Percentiles rank a stretch among this genome's conserved stretches.
phyloP scores from a whole-genome alignment of 2,329 filamentous ascomycete genomes.

The Sporothrix phasma region DNA sequence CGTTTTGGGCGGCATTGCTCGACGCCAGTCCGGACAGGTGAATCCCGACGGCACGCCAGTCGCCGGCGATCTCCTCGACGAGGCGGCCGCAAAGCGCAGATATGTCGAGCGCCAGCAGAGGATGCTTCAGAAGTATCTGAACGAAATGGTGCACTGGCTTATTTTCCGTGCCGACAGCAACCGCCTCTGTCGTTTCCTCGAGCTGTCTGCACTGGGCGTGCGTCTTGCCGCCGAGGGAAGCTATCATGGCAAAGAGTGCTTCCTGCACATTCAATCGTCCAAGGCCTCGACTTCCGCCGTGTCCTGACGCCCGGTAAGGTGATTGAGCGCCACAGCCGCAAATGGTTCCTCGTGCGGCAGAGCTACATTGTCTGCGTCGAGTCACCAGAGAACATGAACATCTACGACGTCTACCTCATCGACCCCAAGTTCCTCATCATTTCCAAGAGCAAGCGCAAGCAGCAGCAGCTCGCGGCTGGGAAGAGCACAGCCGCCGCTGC shows the following conservation, averaged over 20 bases:
- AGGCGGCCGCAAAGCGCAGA: conserved; percentile 44
- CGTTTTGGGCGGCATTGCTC: conserved; percentile 43
- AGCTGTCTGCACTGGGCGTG: conserved; percentile 87
- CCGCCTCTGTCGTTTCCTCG: conserved; percentile 87
- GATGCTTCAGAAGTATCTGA: conserved; percentile 80
- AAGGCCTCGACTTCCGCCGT: conserved; percentile 81
- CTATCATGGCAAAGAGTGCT: conserved; percentile 96
- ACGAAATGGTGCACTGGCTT: conserved; percentile 89
- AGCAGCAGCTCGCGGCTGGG: conserved; percentile 36
- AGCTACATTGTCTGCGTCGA: conserved; percentile 98
- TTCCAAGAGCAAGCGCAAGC: conserved; percentile 52
- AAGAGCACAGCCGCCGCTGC: conserved; percentile 27
- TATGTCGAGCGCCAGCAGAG: conserved; percentile 77
- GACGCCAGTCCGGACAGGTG: conserved; percentile 41
- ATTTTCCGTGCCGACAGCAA: conserved; percentile 97
- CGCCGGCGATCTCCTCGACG: conserved; percentile 40
- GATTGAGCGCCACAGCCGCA: conserved; percentile 73
- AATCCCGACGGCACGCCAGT: conserved; percentile 37
- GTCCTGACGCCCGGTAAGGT: conserved; percentile 70
- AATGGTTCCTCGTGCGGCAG: conserved; percentile 97
- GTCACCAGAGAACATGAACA: conserved; percentile 96
- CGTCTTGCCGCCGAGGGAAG: conserved; percentile 89
- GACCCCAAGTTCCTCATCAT: conserved; percentile 79
- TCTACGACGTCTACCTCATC: conserved; percentile 97
- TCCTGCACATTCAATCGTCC: conserved; percentile 80